phyloP scores from a whole-genome alignment of 2,329 filamentous ascomycete species.

The Botrytis byssoidea region DNA sequence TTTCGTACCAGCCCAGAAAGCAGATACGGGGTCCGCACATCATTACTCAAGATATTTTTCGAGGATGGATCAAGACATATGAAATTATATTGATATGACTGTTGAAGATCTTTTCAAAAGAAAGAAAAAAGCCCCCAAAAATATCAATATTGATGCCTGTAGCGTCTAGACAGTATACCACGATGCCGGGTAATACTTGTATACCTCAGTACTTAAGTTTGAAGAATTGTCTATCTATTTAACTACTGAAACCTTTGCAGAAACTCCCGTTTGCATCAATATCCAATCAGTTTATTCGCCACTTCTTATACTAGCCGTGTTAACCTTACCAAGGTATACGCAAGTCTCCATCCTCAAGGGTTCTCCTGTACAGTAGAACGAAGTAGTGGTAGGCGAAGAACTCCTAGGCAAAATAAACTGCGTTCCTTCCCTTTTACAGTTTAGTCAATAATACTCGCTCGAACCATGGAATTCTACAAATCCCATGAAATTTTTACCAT shows the following conservation, averaged over 20 bases:
- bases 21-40: background rate
- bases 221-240: constrained; percentile 3
- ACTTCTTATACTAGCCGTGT: background rate
- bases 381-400: background rate
- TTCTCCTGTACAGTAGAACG: background rate
- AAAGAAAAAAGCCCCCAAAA: background rate
- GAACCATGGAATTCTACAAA: constrained; percentile 20
- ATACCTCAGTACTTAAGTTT: background rate
- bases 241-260: background rate
- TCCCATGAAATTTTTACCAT: constrained; percentile 18
- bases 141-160: background rate
- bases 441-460: background rate
- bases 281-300: constrained; percentile 13
- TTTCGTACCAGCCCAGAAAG: background rate
- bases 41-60: background rate
- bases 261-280: background rate
- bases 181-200: background rate
- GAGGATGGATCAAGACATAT: background rate
- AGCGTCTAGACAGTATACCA: background rate
- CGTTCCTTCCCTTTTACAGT: constrained; percentile 6
- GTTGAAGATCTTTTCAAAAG: background rate
- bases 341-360: background rate
- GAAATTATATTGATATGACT: background rate
- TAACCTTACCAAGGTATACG: background rate
- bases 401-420: background rate